A percentile compares a stretch with the other conserved stretches of the same genome.
phyloP scores from a whole-genome alignment of 2,329 filamentous ascomycete species.

The Chaetomium sp. region DNA sequence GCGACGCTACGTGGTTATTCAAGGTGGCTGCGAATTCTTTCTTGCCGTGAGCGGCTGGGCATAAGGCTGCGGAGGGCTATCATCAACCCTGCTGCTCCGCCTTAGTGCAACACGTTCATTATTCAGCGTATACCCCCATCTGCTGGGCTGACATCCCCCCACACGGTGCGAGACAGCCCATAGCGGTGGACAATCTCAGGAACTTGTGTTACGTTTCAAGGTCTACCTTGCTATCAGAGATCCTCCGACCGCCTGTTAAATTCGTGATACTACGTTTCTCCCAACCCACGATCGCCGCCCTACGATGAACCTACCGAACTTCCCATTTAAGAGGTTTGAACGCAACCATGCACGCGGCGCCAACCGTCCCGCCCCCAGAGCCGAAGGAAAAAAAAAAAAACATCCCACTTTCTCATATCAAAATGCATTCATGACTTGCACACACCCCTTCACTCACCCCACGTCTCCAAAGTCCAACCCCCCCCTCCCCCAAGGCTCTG shows the following conservation, averaged over 20 bases:
- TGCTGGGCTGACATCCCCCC: neutral
- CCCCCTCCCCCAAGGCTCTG: neutral
- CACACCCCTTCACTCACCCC: neutral
- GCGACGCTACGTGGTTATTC: constrained; percentile 68
- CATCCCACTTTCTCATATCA: neutral
- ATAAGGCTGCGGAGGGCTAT: neutral
- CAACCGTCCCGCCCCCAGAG: neutral
- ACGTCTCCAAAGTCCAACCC: neutral
- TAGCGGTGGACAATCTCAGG: neutral
- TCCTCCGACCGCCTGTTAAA: neutral
- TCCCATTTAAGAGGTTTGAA: neutral
- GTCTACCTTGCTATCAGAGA: neutral
- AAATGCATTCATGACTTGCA: neutral
- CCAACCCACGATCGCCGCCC: neutral
- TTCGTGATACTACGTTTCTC: neutral
- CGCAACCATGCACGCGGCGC: neutral
- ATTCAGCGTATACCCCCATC: neutral
- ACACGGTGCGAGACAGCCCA: neutral
- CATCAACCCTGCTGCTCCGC: neutral
- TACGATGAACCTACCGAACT: neutral
- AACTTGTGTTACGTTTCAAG: neutral
- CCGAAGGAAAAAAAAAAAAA: neutral
- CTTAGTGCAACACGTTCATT: neutral
- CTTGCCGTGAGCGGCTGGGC: constrained; percentile 11
- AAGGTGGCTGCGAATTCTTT: constrained; percentile 65